These are phyloP conservation scores for Prunus campanulata DNA, from an alignment of 306 rosid genomes.

Conservation along the genomic window DNA sequence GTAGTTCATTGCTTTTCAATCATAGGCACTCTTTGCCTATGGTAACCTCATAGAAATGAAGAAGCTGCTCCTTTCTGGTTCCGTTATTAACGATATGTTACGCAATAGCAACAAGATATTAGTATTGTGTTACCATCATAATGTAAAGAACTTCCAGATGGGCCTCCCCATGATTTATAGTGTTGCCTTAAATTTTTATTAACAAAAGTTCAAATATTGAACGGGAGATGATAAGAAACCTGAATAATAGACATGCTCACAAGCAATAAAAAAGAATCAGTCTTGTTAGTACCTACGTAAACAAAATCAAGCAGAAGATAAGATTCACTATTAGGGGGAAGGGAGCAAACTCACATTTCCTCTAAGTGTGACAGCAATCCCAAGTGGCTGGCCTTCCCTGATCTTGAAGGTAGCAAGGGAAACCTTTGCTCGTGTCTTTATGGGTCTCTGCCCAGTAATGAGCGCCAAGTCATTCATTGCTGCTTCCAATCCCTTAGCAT, in stretches of 20 bases:
- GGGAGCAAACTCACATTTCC: conserved; percentile 64
- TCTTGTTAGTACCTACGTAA: not conserved
- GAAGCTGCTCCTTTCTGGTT: not conserved
- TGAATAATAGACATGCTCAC: not conserved
- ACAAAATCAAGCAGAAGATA: not conserved
- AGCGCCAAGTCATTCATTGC: conserved; percentile 80
- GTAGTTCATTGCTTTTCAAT: not conserved
- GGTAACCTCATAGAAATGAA: not conserved
- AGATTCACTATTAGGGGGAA: not conserved
- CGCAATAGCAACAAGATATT: not conserved
- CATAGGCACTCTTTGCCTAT: not conserved
- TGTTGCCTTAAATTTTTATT: not conserved
- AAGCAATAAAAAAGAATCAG: not conserved
- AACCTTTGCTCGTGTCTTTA: conserved; percentile 83
- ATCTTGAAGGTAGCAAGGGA: conserved; percentile 91
- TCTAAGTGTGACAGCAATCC: conserved; percentile 90
- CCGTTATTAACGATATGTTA: not conserved
- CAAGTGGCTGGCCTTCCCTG: conserved; percentile 98
- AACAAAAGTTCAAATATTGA: not conserved
- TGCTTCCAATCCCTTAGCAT: conserved; percentile 90
- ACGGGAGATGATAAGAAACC: not conserved
- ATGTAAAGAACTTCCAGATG: conserved; percentile 8
- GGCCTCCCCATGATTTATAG: not conserved
- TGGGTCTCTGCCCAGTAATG: conserved; percentile 89
- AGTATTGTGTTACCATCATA: not conserved